Percentiles rank a stretch among this genome's conserved stretches.
phyloP scores from a whole-genome alignment of 2,329 filamentous ascomycete species.

The Chaetothyriales sp. region DNA sequence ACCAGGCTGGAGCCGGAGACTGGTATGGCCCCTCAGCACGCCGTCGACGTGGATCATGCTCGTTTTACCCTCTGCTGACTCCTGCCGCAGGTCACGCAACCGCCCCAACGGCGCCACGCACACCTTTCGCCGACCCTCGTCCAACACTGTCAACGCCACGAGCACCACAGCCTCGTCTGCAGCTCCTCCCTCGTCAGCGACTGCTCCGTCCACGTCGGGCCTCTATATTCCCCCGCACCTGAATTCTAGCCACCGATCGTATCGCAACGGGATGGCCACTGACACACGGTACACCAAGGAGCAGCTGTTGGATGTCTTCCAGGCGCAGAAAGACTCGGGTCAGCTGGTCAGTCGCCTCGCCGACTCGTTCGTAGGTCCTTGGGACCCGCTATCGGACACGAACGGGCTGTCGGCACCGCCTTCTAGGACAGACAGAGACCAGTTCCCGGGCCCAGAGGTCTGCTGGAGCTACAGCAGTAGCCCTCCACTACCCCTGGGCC shows the following conservation, averaged over 20 bases:
- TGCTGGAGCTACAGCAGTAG: conserved; percentile 67
- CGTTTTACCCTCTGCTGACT: neutral
- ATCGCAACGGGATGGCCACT: conserved; percentile 39
- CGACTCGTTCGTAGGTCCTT: conserved; percentile 56
- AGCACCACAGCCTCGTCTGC: conserved; percentile 14
- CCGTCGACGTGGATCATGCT: neutral
- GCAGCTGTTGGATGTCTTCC: conserved; percentile 61
- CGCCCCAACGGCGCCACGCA: conserved; percentile 52
- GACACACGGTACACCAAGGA: conserved; percentile 59
- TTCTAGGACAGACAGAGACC: conserved; percentile 59
- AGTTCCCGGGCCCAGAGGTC: conserved; percentile 67
- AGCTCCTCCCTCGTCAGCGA: neutral
- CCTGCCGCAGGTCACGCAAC: conserved; percentile 37
- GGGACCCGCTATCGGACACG: conserved; percentile 55
- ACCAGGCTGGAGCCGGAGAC: conserved; percentile 50
- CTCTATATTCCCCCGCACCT: conserved; percentile 48
- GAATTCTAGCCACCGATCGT: conserved; percentile 34
- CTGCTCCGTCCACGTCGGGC: conserved; percentile 28
- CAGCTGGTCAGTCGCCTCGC: conserved; percentile 46
- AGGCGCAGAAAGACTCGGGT: conserved; percentile 39
- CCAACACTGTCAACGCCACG: conserved; percentile 35
- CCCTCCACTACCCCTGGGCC: conserved; percentile 42
- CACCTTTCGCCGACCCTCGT: conserved; percentile 51
- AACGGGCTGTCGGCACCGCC: conserved; percentile 50
- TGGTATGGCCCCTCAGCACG: conserved; percentile 35